A percentile compares a stretch with the other conserved stretches of the same genome.
These are phyloP conservation scores for Colletotrichum graminicola DNA, from an alignment of 2,329 filamentous ascomycete species.

Conservation along the genomic window DNA sequence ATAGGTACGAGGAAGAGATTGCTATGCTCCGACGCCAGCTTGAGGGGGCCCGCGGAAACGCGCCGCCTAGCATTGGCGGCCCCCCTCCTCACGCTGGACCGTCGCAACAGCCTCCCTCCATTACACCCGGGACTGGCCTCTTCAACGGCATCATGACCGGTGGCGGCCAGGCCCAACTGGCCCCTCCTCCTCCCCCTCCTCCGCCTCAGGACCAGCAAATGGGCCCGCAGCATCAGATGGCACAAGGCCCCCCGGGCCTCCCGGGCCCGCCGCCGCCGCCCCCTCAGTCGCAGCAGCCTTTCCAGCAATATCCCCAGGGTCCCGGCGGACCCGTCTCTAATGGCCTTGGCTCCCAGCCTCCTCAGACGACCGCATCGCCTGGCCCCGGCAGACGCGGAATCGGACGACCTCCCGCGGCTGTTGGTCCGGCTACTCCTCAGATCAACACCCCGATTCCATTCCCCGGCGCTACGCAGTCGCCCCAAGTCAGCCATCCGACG, in stretches of 20 bases:
- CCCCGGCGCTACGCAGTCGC: slow-evolving; percentile 83
- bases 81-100: slow-evolving; percentile 82
- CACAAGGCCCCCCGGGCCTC: slow-evolving; percentile 79
- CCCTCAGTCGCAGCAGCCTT: slow-evolving; percentile 77
- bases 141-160: slow-evolving; percentile 98
- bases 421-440: slow-evolving; percentile 87
- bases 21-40: slow-evolving; percentile 88
- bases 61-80: slow-evolving; percentile 71
- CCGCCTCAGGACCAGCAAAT: slow-evolving; percentile 73
- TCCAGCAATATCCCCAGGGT: slow-evolving; percentile 74
- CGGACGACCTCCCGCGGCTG: slow-evolving; percentile 71
- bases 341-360: slow-evolving; percentile 85
- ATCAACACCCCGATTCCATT: slow-evolving; percentile 91
- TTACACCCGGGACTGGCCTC: slow-evolving; percentile 91
- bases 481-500: slow-evolving; percentile 88
- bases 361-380: slow-evolving; percentile 87
- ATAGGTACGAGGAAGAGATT: slow-evolving; percentile 94
- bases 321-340: slow-evolving; percentile 67
- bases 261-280: slow-evolving; percentile 68
- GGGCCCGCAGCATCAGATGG: slow-evolving; percentile 67
- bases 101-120: slow-evolving; percentile 86
- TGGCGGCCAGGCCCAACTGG: slow-evolving; percentile 84
- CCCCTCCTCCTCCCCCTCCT: slow-evolving; percentile 77
- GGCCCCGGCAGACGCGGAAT: slow-evolving; percentile 82
- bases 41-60: slow-evolving; percentile 76